Base-by-base conservation (phyloP, 495 filamentous ascomycete species). In the Penicillium riverlandense region DNA sequence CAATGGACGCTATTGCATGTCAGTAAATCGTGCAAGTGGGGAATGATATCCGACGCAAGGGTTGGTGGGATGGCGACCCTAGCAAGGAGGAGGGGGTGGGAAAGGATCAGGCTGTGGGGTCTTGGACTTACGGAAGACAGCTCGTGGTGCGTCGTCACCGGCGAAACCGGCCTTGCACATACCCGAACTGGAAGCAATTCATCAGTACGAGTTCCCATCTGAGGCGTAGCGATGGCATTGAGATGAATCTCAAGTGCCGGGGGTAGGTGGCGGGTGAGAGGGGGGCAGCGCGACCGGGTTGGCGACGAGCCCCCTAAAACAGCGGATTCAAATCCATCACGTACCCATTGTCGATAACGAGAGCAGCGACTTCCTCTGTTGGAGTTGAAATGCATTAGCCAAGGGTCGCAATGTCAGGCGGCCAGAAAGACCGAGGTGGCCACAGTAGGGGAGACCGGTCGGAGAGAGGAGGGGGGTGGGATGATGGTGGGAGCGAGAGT, bases 271-370 rank as follows among this genome's bases (percentile, higher is more conserved):
- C 38, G 53, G 53, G 50, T 37, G 41, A 35, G 29, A 36, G 46
- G 40, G 29, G 47, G 48, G 45, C 42, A 53, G 51, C 45, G 66
- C 60, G 52, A 62, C 55, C 58, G 56, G 53, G 40, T 57, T 44
- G 50, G 42, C 44, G 52, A 43, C 47, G 34, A 39, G 44, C 15
- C 45, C 48, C 30, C 45, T 42, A 52, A 46, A 22, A 6, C 22
- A 6, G 22, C 22, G 22, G 22, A 22, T 22, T 22, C 4, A 22
- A 35, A 37, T 39, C 37, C 40, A 50, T 49, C 52, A 73, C 88
- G 82, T 88, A 98, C 92, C 92, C 92, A 97, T 98, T 98, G 90
- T 98, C 92, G 75, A 98, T 98, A 75, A 98, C 92, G 88, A 98
- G 91, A 74, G 92, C 92, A 72, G 92, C 92, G 76, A 98, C 92